A percentile compares a stretch with the other conserved stretches of the same genome.
Conservation (phyloP, 768 basidiomycete species). For the Russula dissimulans region DNA sequence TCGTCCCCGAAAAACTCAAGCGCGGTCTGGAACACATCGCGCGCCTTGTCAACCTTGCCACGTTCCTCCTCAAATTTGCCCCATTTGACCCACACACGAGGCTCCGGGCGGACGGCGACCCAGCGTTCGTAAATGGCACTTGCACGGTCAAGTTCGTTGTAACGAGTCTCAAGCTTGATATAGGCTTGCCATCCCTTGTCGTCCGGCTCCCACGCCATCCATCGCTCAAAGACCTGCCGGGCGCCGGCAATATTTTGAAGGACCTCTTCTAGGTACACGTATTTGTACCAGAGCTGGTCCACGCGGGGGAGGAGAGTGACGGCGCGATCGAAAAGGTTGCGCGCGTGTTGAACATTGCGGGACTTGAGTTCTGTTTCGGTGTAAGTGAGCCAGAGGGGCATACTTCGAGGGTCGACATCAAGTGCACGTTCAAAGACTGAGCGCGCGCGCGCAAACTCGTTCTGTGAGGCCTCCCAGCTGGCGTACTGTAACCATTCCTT, state of each 20-base stretch:
- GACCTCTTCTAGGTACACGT: slow-evolving; percentile 96
- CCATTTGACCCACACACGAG: slow-evolving; percentile 58
- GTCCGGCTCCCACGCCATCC: slow-evolving; percentile 99
- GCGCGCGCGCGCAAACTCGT: slow-evolving; percentile 88
- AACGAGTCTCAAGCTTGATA: slow-evolving; percentile 94
- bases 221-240: slow-evolving; percentile 95
- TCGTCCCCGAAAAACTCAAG: slow-evolving; percentile 57
- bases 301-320: slow-evolving; percentile 94
- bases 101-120: slow-evolving; percentile 63
- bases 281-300: slow-evolving; percentile 99
- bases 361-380: slow-evolving; percentile 98
- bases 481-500: slow-evolving; percentile 86
- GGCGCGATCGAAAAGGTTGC: slow-evolving; percentile 94
- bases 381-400: slow-evolving; percentile 90
- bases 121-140: slow-evolving; percentile 90
- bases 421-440: slow-evolving; percentile 96
- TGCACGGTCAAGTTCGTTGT: slow-evolving; percentile 84
- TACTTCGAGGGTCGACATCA: slow-evolving; percentile 85
- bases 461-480: slow-evolving; percentile 91
- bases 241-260: slow-evolving; percentile 94
- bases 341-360: slow-evolving; percentile 93
- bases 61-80: slow-evolving; percentile 58
- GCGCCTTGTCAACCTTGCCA: slow-evolving; percentile 49
- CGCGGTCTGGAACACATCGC: slow-evolving; percentile 59
- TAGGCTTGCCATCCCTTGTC: slow-evolving; percentile 99